A percentile compares a stretch with the other conserved stretches of the same genome.
phyloP scores from a whole-genome alignment of 1,284 basidiomycete genomes.

The Macrocybe sp. region DNA sequence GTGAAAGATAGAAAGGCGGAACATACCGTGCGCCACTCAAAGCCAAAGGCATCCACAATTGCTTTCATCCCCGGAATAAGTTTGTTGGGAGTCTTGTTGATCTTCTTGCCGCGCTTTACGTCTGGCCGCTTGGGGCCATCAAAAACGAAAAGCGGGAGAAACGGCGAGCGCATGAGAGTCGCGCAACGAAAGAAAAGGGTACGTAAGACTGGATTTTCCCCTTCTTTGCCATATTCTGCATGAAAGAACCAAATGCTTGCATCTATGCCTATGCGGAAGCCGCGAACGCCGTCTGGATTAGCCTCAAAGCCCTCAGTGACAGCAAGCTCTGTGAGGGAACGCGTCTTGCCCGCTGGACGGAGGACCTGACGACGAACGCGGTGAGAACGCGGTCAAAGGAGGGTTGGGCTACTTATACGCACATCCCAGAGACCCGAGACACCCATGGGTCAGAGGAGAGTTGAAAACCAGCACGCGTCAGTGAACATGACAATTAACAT shows the following conservation, averaged over 20 bases:
- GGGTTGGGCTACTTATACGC: background rate
- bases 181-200: conserved; percentile 75
- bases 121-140: conserved; percentile 85
- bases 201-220: conserved; percentile 74
- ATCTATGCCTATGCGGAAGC: conserved; percentile 72
- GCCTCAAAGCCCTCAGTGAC: conserved; percentile 65
- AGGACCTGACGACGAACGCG: conserved; percentile 42
- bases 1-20: background rate
- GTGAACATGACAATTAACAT: background rate
- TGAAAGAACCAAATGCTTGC: conserved; percentile 84
- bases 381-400: background rate
- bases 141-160: conserved; percentile 91
- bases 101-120: conserved; percentile 76
- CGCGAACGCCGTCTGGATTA: conserved; percentile 53
- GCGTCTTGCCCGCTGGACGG: conserved; percentile 53
- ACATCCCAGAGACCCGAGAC: conserved; percentile 13
- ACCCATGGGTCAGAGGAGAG: background rate
- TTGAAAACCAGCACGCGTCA: too few relatives aligned
- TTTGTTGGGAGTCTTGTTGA: conserved; percentile 58
- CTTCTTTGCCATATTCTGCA: conserved; percentile 66
- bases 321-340: conserved; percentile 65
- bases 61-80: conserved; percentile 63
- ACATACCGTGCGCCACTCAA: conserved; percentile 77
- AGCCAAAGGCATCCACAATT: conserved; percentile 85
- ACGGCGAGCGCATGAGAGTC: conserved; percentile 70